Percentiles rank a stretch among this genome's conserved stretches.
Conservation (phyloP, 495 filamentous ascomycete genomes). For the Immersiella caudata region DNA sequence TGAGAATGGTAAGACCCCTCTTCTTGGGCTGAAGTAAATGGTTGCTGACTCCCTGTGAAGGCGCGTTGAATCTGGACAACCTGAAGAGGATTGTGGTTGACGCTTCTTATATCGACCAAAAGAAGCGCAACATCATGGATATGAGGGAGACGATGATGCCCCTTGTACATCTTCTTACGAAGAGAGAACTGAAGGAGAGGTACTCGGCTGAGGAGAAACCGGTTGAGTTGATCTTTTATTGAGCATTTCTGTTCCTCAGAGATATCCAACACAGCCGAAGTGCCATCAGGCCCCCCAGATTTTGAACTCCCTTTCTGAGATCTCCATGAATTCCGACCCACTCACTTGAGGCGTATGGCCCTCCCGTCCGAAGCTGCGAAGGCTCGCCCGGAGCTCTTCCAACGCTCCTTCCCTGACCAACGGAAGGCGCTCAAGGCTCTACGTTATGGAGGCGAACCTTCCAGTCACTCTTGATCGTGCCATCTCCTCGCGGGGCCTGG, state of each 20-base stretch:
- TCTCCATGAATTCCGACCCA: too few relatives aligned
- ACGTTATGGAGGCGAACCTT: not conserved
- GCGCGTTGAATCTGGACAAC: slow-evolving; percentile 65
- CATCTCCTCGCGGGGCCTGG: not conserved
- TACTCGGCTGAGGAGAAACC: slow-evolving; percentile 56
- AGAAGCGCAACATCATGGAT: slow-evolving; percentile 88
- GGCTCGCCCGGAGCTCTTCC: too few relatives aligned
- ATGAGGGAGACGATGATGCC: slow-evolving; percentile 87
- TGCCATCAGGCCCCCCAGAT: not conserved
- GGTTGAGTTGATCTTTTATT: slow-evolving; percentile 65
- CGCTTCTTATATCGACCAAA: slow-evolving; percentile 85
- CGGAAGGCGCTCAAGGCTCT: not conserved
- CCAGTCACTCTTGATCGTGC: not conserved
- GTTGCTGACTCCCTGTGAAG: slow-evolving; percentile 47
- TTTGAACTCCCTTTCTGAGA: not conserved
- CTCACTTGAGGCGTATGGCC: too few relatives aligned
- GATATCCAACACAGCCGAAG: not conserved
- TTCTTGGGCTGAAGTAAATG: not conserved
- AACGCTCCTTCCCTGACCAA: not conserved
- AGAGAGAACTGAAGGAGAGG: slow-evolving; percentile 66
- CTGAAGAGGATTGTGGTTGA: slow-evolving; percentile 84
- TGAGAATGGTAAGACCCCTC: slow-evolving; percentile 61
- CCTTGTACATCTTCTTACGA: slow-evolving; percentile 67
- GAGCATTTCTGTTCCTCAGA: slow-evolving; percentile 16
- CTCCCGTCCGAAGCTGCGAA: too few relatives aligned